Conservation (phyloP, 1,284 basidiomycete species). For the Ceratobasidium theobromae region DNA sequence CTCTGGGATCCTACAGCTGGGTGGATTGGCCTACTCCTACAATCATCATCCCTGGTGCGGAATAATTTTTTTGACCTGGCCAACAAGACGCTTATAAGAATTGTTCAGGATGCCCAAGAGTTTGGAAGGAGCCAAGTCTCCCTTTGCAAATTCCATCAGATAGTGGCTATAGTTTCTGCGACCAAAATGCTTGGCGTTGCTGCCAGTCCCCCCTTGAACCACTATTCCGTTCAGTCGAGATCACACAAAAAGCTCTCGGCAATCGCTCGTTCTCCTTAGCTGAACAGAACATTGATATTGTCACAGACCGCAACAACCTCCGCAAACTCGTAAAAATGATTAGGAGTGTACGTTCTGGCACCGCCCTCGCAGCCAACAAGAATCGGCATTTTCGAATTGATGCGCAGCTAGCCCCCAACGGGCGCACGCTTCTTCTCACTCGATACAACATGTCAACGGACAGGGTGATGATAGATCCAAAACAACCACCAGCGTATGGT, state of each 20-base stretch:
- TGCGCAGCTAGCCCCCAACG: slow-evolving; percentile 7
- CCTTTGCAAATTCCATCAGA: neutral
- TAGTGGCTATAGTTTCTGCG: neutral
- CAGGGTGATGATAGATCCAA: neutral
- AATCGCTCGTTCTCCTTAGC: neutral
- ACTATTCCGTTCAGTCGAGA: neutral
- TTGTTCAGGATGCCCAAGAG: neutral
- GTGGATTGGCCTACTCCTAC: neutral
- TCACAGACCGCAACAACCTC: neutral
- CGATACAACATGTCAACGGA: neutral
- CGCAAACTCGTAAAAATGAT: neutral
- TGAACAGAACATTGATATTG: neutral
- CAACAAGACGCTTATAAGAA: neutral
- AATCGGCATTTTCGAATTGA: neutral
- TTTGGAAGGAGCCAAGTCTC: neutral
- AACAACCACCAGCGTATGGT: neutral
- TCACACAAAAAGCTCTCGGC: neutral
- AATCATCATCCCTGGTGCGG: neutral
- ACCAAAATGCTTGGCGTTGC: neutral
- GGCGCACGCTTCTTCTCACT: neutral
- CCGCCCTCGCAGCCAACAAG: neutral
- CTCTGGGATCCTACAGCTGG: neutral
- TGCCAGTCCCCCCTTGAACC: neutral
- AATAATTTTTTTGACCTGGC: neutral
- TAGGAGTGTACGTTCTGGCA: neutral